Evolutionary conservation across 306 rosid species (phyloP), one percentile per base, ranked within the genome.

Genomic region (Prunus dulcis): DNA sequence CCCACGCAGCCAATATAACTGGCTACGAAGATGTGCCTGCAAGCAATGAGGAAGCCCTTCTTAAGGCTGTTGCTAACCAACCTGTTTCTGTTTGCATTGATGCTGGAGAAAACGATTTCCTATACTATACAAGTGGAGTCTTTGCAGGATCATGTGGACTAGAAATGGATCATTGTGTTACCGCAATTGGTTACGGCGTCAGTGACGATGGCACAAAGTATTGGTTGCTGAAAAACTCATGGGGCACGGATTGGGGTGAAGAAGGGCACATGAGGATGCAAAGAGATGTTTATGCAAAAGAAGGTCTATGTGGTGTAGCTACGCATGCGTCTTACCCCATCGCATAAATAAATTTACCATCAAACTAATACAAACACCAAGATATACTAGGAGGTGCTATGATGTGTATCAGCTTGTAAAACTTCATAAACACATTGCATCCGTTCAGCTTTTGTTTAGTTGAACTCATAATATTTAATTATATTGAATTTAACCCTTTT

Each of bases 171-270:
- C 92, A 88, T 22, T 83, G 84, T 20, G 86, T 88, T 20, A 79
- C 89, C 6, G 84, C 80, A 3, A 78, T 87, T 53, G 91, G 85
- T 12, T 85, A 83, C 52, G 88, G 84, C 20, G 58, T 75, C 0
- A 57, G 71, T 64, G 58, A 75, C 0, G 79, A 84, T 63, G 87
- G 88, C n/a, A 82, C 81, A 1, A 56, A 78, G 67, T 88, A 81
- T 74, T 88, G 88, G 89, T 15, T 86, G 51, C 80, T 84, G 38
- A 88, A 86, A 76, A 88, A 88, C 63, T 86, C 91, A 0, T 88
- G 86, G 88, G 86, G 91, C 20, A 25, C 77, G 0, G 12, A 61
- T 0, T 85, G 91, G 91, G 91, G 89, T 15, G 89, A 87, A 64
- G 20, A 76, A 23, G 91, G 87, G 1, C 85, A 87, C 66, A 80